phyloP scores from a whole-genome alignment of 345 rosid genomes.

The Euphorbia lathyris region DNA sequence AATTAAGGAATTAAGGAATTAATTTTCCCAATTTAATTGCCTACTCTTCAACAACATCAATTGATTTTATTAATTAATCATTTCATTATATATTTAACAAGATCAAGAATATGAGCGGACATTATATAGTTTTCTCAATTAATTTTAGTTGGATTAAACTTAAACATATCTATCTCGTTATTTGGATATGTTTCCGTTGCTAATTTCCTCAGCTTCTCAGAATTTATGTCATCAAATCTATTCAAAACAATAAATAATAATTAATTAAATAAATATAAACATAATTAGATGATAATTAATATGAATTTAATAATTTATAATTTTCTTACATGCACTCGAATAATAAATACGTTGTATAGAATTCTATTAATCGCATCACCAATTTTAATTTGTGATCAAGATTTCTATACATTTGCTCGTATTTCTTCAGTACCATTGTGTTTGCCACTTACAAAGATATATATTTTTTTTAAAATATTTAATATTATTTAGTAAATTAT shows the following conservation, averaged over 20 bases:
- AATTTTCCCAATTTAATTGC: no score
- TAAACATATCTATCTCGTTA: neutral
- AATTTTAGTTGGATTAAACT: conserved; percentile 10
- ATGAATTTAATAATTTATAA: neutral
- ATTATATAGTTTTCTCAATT: conserved; percentile 18
- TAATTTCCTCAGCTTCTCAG: conserved; percentile 21
- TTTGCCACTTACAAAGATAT: conserved; percentile 9
- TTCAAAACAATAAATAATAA: no score
- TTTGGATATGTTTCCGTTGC: conserved; percentile 14
- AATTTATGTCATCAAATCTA: conserved; percentile 30
- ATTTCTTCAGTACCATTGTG: conserved; percentile 12
- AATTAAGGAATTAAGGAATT: no score
- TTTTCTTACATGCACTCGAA: conserved; percentile 17
- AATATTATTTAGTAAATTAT: no score
- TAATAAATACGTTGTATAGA: conserved; percentile 37
- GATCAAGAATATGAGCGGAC: conserved; percentile 14
- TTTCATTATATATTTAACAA: conserved; percentile 7
- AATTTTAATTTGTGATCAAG: conserved; percentile 23
- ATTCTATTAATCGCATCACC: conserved; percentile 32
- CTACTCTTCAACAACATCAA: no score
- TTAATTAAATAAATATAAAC: neutral
- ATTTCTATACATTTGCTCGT: conserved; percentile 1
- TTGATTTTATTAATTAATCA: no score
- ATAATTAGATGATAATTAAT: no score
- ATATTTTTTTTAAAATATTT: no score